phyloP scores from a whole-genome alignment of 2,329 filamentous ascomycete genomes.

The Meredithiella fracta region DNA sequence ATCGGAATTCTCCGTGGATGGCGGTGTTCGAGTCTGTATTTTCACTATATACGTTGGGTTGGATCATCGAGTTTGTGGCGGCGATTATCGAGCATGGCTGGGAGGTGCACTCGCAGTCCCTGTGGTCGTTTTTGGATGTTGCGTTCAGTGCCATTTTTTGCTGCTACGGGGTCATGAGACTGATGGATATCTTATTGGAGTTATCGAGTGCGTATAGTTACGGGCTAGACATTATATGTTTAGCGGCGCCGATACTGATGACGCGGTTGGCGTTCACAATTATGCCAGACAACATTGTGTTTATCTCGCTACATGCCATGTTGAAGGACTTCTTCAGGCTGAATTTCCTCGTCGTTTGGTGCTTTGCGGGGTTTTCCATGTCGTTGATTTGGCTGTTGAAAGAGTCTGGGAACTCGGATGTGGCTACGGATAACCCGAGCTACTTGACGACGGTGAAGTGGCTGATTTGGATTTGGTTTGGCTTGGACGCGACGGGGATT shows the following conservation, averaged over 20 bases:
- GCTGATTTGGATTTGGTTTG: slow-evolving; percentile 71
- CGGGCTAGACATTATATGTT: slow-evolving; percentile 47
- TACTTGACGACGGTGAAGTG: slow-evolving; percentile 50
- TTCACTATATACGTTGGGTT: slow-evolving; percentile 47
- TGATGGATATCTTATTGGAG: slow-evolving; percentile 35
- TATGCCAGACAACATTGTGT: slow-evolving; percentile 59
- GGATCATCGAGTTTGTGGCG: slow-evolving; percentile 49
- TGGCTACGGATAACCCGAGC: slow-evolving; percentile 20
- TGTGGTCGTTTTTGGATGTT: slow-evolving; percentile 62
- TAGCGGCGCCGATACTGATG: slow-evolving; percentile 52
- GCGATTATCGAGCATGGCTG: slow-evolving; percentile 48
- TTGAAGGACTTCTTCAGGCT: slow-evolving; percentile 55
- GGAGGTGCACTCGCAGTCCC: slow-evolving; percentile 57
- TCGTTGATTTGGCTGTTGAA: slow-evolving; percentile 47
- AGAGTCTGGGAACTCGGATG: slow-evolving; percentile 13
- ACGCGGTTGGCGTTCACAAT: slow-evolving; percentile 57
- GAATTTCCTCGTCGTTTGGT: slow-evolving; percentile 49
- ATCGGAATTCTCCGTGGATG: slow-evolving; percentile 33
- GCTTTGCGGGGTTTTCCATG: slow-evolving; percentile 55
- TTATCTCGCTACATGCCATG: slow-evolving; percentile 58
- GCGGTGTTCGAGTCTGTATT: slow-evolving; percentile 38
- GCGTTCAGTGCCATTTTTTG: slow-evolving; percentile 48
- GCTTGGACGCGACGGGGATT: slow-evolving; percentile 46
- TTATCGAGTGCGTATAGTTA: slow-evolving; percentile 29
- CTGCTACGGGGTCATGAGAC: slow-evolving; percentile 42